Evolutionary conservation across 108 stramenopile genomes (phyloP).

Genomic region (Cyclotella baltica): DNA sequence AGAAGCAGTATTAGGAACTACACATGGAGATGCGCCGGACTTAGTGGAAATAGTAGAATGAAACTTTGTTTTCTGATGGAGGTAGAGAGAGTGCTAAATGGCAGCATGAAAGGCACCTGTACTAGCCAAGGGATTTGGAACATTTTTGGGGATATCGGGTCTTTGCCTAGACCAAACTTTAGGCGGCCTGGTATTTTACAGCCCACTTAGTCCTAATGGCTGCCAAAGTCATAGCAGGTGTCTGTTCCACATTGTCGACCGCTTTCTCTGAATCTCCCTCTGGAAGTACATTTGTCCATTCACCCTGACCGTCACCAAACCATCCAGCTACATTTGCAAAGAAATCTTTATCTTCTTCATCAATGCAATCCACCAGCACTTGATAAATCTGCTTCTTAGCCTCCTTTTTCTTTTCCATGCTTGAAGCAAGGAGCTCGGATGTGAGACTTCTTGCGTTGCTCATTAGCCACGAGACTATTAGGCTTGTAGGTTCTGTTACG

Average conservation of each 20-base stretch:
- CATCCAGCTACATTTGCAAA: too few relatives aligned
- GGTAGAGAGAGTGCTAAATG: not conserved
- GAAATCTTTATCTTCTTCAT: too few relatives aligned
- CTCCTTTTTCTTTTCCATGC: not conserved
- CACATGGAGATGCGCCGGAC: not conserved
- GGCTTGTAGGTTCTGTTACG: not conserved
- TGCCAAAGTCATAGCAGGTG: not conserved
- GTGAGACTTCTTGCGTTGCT: not conserved
- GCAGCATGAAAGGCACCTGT: not conserved
- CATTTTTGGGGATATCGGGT: not conserved
- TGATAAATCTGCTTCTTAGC: conserved; percentile 6
- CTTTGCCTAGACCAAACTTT: conserved; percentile 5
- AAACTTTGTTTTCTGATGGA: not conserved
- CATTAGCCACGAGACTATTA: not conserved
- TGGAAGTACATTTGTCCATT: too few relatives aligned
- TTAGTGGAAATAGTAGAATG: not conserved
- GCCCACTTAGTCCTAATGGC: not conserved
- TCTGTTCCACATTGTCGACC: not conserved
- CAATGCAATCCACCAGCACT: not conserved
- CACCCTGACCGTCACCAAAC: too few relatives aligned
- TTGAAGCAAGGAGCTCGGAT: not conserved
- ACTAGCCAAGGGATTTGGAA: not conserved
- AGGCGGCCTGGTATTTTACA: conserved; percentile 5
- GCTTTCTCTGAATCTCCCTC: not conserved
- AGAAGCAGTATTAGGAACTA: not conserved